phyloP scores from a whole-genome alignment of 306 rosid genomes.

The Fragaria nilgerrensis region DNA sequence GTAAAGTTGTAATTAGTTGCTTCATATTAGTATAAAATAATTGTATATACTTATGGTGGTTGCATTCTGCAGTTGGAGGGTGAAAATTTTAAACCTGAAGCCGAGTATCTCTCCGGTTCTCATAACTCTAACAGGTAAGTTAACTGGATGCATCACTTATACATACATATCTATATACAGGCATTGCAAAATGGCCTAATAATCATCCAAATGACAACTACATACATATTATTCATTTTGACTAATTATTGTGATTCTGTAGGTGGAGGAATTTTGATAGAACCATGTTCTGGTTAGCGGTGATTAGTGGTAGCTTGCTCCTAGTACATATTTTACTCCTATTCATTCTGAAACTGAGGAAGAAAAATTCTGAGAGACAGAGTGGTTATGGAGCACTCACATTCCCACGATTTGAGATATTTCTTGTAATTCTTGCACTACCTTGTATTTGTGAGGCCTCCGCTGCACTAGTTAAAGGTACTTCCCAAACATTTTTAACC shows the following conservation, averaged over 20 bases:
- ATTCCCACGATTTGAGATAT: slow-evolving; percentile 84
- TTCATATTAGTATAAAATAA: slow-evolving; percentile 14
- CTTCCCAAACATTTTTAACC: not conserved
- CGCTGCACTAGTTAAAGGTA: slow-evolving; percentile 63
- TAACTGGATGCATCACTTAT: not conserved
- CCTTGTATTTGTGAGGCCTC: slow-evolving; percentile 76
- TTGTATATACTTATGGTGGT: not conserved
- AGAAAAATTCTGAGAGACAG: slow-evolving; percentile 52
- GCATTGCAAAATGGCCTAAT: not conserved
- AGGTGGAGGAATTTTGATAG: slow-evolving; percentile 81
- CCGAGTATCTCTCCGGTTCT: slow-evolving; percentile 58
- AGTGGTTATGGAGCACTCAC: slow-evolving; percentile 67
- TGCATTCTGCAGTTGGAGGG: slow-evolving; percentile 43
- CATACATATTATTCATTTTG: not conserved
- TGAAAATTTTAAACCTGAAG: slow-evolving; percentile 59
- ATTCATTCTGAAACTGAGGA: slow-evolving; percentile 55
- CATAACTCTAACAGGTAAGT: slow-evolving; percentile 55
- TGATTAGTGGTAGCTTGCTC: slow-evolving; percentile 60
- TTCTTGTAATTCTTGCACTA: slow-evolving; percentile 67
- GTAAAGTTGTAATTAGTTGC: not conserved
- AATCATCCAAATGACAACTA: not conserved
- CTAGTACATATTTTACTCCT: slow-evolving; percentile 65
- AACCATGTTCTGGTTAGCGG: slow-evolving; percentile 82
- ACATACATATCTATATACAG: not conserved
- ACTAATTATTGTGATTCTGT: slow-evolving; percentile 5